Base-by-base conservation (phyloP, 2,329 filamentous ascomycete species). In the Microthyrium microscopicum region DNA sequence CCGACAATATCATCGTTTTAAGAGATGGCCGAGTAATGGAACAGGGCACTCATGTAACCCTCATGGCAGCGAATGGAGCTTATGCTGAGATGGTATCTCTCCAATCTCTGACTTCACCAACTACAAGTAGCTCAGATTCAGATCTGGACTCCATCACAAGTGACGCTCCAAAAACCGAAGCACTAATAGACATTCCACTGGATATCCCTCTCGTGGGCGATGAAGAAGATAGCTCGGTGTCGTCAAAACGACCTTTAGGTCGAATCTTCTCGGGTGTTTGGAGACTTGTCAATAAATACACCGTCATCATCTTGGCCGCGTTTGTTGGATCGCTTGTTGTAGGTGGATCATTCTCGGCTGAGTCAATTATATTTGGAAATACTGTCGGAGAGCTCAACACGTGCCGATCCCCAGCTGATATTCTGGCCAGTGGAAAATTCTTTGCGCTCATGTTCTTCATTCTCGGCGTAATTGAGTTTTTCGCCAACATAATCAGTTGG, bases 351-450 rank as follows among this genome's bases (percentile, higher is more conserved):
- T 74, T 68, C 46, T 66, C 66, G 13, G 67, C 60, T 1, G 61
- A 65, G 30, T 70, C 66, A n/a, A 52, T 72, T 4, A 66, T 76
- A 26, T 73, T 76, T 38, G 71, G 71, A 29, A 64, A 70, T 45
- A 68, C 66, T 1, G 60, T 75, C 29, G 66, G 66, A n/a, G 60
- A 52, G 25, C 52, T 76, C 24, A 70, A 61, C 37, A 60, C 65
- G 1, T 74, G 69, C 48, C 57, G 65, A 22, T 51, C 55, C 7
- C 48, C 57, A 3, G 51, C 54, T 4, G 57, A 54, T 8, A 70
- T 75, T 30, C 53, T 58, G 3, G 58, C 55, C 8, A 46, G 52
- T 17, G 69, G 68, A 5, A 50, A 58, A 22, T 61, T 75, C 41
- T 71, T 65, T 24, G 65, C 66, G 20, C 68, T 68, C 39, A 70